A percentile compares a stretch with the other conserved stretches of the same genome.
Conservation (phyloP, 2,329 filamentous ascomycete species). For the Setomelanomma holmii region DNA sequence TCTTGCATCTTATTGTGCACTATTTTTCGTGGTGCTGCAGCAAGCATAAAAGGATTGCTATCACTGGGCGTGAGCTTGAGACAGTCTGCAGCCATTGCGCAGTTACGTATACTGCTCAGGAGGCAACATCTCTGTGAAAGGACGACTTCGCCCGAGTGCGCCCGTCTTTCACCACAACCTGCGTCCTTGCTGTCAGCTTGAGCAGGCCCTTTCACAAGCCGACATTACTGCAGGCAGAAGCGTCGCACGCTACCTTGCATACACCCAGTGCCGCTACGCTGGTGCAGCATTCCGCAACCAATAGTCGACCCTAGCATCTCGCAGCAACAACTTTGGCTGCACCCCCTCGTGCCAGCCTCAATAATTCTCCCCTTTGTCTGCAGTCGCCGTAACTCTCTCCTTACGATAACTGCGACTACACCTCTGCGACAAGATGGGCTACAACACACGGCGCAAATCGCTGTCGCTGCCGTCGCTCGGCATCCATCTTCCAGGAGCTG, state of each 20-base stretch:
- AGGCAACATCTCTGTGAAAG: slow-evolving; percentile 25
- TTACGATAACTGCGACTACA: slow-evolving; percentile 16
- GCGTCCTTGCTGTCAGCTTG: slow-evolving; percentile 20
- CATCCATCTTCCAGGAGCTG: slow-evolving; percentile 74
- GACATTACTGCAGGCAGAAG: slow-evolving; percentile 31
- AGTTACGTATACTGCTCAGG: slow-evolving; percentile 42
- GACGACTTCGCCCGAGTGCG: slow-evolving; percentile 26
- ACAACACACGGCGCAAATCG: slow-evolving; percentile 97
- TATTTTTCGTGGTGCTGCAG: slow-evolving; percentile 23
- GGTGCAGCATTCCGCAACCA: slow-evolving; percentile 44
- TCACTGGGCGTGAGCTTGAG: slow-evolving; percentile 18
- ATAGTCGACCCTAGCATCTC: slow-evolving; percentile 40
- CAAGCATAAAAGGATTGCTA: slow-evolving; percentile 21
- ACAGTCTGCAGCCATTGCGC: slow-evolving; percentile 30
- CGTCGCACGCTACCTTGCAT: slow-evolving; percentile 45
- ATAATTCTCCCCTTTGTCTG: slow-evolving; percentile 24
- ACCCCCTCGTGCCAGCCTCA: slow-evolving; percentile 32
- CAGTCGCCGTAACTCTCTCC: slow-evolving; percentile 4
- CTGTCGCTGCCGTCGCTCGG: slow-evolving; percentile 90
- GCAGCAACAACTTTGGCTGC: slow-evolving; percentile 39
- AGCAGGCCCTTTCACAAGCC: slow-evolving; percentile 15
- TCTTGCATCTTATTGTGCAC: slow-evolving; percentile 16
- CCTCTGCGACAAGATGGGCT: slow-evolving; percentile 70
- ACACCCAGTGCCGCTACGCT: slow-evolving; percentile 34
- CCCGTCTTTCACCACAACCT: slow-evolving; percentile 11